Evolutionary conservation across 371 early-diverging fungal species (phyloP).

Genomic region (Actinomortierella wolfii): DNA sequence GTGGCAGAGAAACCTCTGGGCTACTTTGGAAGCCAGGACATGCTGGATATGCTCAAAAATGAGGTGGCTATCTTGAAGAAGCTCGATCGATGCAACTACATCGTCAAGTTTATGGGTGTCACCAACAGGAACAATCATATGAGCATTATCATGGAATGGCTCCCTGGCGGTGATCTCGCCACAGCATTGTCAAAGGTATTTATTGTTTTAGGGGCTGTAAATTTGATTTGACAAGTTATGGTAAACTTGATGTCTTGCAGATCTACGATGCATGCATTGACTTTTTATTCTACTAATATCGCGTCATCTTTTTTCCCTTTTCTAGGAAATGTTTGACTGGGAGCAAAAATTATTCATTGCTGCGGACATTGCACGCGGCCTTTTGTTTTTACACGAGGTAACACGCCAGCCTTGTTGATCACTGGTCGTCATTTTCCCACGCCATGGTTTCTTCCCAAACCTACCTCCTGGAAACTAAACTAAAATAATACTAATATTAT

Average conservation of each 20-base stretch:
- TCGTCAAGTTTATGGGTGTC: slow-evolving; percentile 43
- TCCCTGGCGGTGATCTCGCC: slow-evolving; percentile 38
- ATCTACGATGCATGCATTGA: no score
- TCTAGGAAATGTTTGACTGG: slow-evolving; percentile 36
- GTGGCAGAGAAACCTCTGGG: slow-evolving; percentile 47
- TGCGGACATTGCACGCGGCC: slow-evolving; percentile 34
- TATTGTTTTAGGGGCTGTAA: no score
- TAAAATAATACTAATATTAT: no score
- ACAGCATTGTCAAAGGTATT: slow-evolving; percentile 26
- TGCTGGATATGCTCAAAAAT: slow-evolving; percentile 41
- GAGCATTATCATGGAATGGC: slow-evolving; percentile 47
- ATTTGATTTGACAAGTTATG: no score
- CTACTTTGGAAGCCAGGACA: slow-evolving; percentile 36
- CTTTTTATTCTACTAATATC: no score
- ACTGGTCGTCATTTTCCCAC: no score
- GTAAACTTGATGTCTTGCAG: no score
- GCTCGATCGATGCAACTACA: slow-evolving; percentile 42
- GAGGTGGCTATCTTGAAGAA: slow-evolving; percentile 48
- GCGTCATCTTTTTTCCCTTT: background rate
- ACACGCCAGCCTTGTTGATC: slow-evolving; percentile 32
- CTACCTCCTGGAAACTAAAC: background rate
- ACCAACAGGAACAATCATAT: slow-evolving; percentile 35
- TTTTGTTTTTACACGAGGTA: slow-evolving; percentile 39
- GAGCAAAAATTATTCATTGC: slow-evolving; percentile 37
- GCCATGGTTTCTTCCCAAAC: background rate